Base-by-base conservation (phyloP, 2,329 filamentous ascomycete species). In the Talaromyces sp. region DNA sequence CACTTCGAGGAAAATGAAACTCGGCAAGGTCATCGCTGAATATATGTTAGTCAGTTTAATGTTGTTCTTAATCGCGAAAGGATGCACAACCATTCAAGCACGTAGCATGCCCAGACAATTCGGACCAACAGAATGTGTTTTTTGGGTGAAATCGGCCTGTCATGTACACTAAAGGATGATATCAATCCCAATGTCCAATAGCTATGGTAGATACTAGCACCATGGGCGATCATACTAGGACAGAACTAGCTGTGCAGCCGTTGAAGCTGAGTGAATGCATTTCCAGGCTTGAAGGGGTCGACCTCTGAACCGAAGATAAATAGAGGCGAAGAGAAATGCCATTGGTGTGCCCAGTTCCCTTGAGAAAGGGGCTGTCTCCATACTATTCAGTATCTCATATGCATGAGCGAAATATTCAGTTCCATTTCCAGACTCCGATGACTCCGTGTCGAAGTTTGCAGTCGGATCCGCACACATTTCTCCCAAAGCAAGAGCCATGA, bases 91-190 rank as follows among this genome's bases (percentile, higher is more conserved):
- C 56, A 59, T 51, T 61, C 58, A 6, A 61, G 49, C 13, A 61
- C 45, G 22, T 59, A 61, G 32, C 56, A 59, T n/a, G 49, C 54
- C 58, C 58, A 61, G 11, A 54, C 52, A 30, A 56, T 55, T 14
- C 58, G 56, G n/a, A 49, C 36, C 17, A 61, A 19, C 7, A 50
- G 24, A 3, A 45, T 51, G 20, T 48, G 44, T 14, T 57, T 41
- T 14, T 48, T 45, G 3, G 33, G 19, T 9, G 20, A 17, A 9
- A 56, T 54, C 5, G 10, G 51, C 33, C n/a, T 55, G 19, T 42
- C 52, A 24, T 53, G 54, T 32, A 55, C 20, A 33, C 58, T 61
- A n/a, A n/a, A n/a, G n/a, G n/a, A n/a, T n/a, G n/a, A n/a, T n/a
- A n/a, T n/a, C n/a, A n/a, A n/a, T n/a, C n/a, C n/a, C n/a, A n/a